A percentile compares a stretch with the other conserved stretches of the same genome.
These are phyloP conservation scores for Graphilbum sp. DNA, from an alignment of 2,329 filamentous ascomycete species.

Conservation along the genomic window DNA sequence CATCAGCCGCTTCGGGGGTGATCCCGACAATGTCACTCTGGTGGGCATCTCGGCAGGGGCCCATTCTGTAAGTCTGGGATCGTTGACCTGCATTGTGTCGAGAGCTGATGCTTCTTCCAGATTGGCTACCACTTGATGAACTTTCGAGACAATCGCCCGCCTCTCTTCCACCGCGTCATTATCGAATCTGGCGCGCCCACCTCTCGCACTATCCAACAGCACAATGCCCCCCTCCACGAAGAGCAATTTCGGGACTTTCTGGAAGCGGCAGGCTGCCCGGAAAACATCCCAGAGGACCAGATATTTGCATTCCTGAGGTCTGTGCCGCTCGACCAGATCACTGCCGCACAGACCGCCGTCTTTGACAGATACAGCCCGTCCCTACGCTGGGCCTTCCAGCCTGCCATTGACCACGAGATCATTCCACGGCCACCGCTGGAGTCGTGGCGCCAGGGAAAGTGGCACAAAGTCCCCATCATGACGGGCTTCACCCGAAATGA, in stretches of 20 bases:
- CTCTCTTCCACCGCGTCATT: conserved; percentile 20
- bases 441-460: conserved; percentile 12
- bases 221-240: conserved; percentile 31
- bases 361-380: conserved; percentile 19
- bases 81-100: too few relatives aligned
- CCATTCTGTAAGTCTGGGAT: conserved; percentile 35
- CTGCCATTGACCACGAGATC: conserved; percentile 25
- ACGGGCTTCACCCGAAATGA: conserved; percentile 27
- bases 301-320: conserved; percentile 28
- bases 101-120: too few relatives aligned
- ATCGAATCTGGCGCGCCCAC: conserved; percentile 24
- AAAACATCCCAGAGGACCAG: conserved; percentile 23
- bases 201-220: conserved; percentile 20
- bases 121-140: conserved; percentile 38
- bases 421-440: conserved; percentile 14
- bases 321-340: conserved; percentile 16
- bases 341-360: conserved; percentile 17
- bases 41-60: conserved; percentile 33
- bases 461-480: conserved; percentile 21
- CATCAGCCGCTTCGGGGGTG: conserved; percentile 34
- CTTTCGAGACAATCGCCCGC: conserved; percentile 11
- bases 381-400: conserved; percentile 34
- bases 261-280: conserved; percentile 25
- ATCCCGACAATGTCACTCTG: conserved; percentile 29
- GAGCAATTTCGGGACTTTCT: conserved; percentile 30